Conservation (phyloP, 768 basidiomycete species). For the Lactarius indigo region DNA sequence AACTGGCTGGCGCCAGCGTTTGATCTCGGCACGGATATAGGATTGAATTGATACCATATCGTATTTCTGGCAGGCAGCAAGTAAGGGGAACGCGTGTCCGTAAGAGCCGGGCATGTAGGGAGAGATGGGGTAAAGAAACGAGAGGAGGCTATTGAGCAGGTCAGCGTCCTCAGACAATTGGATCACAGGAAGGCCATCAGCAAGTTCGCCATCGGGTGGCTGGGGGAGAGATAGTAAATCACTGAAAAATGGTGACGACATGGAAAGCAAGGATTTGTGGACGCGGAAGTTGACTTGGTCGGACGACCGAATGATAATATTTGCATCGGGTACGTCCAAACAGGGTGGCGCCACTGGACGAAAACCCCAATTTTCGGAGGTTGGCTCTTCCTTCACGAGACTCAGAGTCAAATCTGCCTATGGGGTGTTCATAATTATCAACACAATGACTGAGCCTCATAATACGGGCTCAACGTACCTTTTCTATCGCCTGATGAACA, state of each 20-base stretch:
- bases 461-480: neutral
- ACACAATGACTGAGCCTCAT: neutral
- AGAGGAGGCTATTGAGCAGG: conserved; percentile 8
- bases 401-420: neutral
- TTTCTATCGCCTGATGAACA: neutral
- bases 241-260: neutral
- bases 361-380: neutral
- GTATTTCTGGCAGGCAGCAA: conserved; percentile 18
- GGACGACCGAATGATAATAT: conserved; percentile 30
- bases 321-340: neutral
- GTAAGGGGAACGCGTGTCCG: conserved; percentile 2
- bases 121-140: conserved; percentile 2
- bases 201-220: neutral
- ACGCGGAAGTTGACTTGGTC: conserved; percentile 32
- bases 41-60: neutral
- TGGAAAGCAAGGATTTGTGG: conserved; percentile 31
- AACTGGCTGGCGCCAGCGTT: neutral
- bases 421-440: neutral
- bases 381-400: neutral
- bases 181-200: conserved; percentile 18
- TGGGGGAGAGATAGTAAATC: neutral
- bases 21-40: neutral
- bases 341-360: neutral
- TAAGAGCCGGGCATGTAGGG: neutral
- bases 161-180: conserved; percentile 11